phyloP scores from a whole-genome alignment of 2,329 filamentous ascomycete genomes.

The Trichoderma atroviride region DNA sequence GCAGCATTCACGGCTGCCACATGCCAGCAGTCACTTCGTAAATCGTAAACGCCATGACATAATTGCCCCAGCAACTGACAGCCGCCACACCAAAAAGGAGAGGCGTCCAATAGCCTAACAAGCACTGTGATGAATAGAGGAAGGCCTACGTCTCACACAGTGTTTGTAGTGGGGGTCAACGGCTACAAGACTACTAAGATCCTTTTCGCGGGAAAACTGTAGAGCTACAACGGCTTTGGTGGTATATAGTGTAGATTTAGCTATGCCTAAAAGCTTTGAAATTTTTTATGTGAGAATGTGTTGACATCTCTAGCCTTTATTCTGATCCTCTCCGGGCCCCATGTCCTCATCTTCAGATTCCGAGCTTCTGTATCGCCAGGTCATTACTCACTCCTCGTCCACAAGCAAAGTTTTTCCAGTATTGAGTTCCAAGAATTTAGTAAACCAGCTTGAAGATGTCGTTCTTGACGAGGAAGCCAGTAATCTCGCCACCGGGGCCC shows the following conservation, averaged over 20 bases:
- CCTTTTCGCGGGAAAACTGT: background rate
- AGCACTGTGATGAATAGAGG: conserved; percentile 26
- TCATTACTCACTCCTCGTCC: conserved; percentile 18
- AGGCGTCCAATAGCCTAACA: conserved; percentile 7
- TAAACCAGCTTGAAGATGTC: conserved; percentile 93
- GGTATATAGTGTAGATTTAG: conserved; percentile 6
- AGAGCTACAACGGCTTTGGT: background rate
- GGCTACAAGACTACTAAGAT: background rate
- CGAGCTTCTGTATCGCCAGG: conserved; percentile 9
- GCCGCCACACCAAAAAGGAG: conserved; percentile 9
- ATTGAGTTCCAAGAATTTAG: conserved; percentile 37
- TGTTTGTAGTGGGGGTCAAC: conserved; percentile 19
- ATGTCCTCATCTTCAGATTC: conserved; percentile 2
- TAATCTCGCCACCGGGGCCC: conserved; percentile 23
- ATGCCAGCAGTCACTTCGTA: background rate
- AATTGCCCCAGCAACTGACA: conserved; percentile 39
- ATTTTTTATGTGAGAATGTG: conserved; percentile 17
- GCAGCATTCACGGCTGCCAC: conserved; percentile 27
- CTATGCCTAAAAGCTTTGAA: conserved; percentile 26
- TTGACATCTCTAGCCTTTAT: conserved; percentile 22
- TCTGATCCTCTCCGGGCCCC: background rate
- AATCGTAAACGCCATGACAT: conserved; percentile 32
- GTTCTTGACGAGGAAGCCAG: conserved; percentile 80
- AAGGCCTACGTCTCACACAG: conserved; percentile 6
- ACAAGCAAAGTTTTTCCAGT: conserved; percentile 8